A percentile compares a stretch with the other conserved stretches of the same genome.
phyloP scores from a whole-genome alignment of 805 yeast genomes.

The Saturnispora dispora region DNA sequence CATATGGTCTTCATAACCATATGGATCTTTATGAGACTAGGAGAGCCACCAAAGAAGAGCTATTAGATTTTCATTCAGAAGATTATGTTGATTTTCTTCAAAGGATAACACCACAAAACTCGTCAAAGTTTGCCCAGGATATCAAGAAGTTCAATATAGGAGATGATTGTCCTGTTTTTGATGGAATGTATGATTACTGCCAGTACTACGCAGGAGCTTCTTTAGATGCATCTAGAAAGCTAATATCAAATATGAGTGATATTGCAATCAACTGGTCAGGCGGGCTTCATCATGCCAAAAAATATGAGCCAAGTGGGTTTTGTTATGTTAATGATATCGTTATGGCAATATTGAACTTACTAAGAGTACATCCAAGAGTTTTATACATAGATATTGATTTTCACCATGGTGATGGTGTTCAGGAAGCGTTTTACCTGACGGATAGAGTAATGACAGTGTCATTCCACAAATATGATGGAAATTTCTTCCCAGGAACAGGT shows the following conservation, averaged over 20 bases:
- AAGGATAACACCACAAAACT: slow-evolving; percentile 67
- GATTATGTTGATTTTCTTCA: slow-evolving; percentile 77
- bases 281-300: slow-evolving; percentile 94
- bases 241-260: slow-evolving; percentile 80
- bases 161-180: slow-evolving; percentile 91
- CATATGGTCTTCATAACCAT: slow-evolving; percentile 75
- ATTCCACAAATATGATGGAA: slow-evolving; percentile 89
- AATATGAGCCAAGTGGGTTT: slow-evolving; percentile 88
- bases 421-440: slow-evolving; percentile 90
- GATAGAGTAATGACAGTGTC: slow-evolving; percentile 96
- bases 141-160: slow-evolving; percentile 77
- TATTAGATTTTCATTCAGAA: slow-evolving; percentile 73
- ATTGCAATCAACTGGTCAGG: slow-evolving; percentile 96
- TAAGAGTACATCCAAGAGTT: slow-evolving; percentile 86
- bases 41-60: slow-evolving; percentile 72
- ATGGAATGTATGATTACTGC: slow-evolving; percentile 88
- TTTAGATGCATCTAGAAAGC: slow-evolving; percentile 81
- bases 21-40: slow-evolving; percentile 88
- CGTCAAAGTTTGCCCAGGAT: slow-evolving; percentile 46
- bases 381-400: slow-evolving; percentile 89
- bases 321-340: slow-evolving; percentile 95
- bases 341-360: slow-evolving; percentile 71
- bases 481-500: slow-evolving; percentile 97
- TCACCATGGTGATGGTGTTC: slow-evolving; percentile 98
- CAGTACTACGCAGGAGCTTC: slow-evolving; percentile 89